Evolutionary conservation across 148 eudicot species (phyloP), one percentile per base, ranked within the genome.

Genomic region (Pharnaceum exiguum): DNA sequence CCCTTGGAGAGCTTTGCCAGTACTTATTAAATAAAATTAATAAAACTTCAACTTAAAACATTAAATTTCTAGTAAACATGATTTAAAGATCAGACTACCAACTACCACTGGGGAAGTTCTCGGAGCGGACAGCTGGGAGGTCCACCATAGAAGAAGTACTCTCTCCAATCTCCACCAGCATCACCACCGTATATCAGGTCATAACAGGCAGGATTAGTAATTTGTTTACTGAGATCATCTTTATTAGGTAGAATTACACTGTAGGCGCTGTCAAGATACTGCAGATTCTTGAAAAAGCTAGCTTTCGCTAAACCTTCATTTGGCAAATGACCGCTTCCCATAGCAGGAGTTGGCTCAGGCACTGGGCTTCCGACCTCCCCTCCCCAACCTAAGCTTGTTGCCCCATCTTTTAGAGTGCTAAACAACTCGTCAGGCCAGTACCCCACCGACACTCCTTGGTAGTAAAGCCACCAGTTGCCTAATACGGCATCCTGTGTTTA

Each of bases 321-420:
- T 5, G 47, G 57, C 22, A 24, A 43, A 49, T 39, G 45, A 16
- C 66, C 66, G 12, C 57, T 50, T 49, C 66, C 66, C 71, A 67
- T 67, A 0, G 44, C 29, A 0, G 53, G 65, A 5, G 29, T 16
- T 4, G 26, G 7, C 27, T 12, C 52, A 7, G 7, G 2, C 3
- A 30, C 7, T 16, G 65, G 65, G 54, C 35, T 51, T 22, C 8
- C n/a, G 2, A 51, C 28, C 25, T 59, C 71, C 21, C 65, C 65
- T n/a, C 65, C 71, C 71, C 65, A 67, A 23, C 59, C 71, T 2
- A 37, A 64, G 24, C 65, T 32, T 24, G 52, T 33, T 17, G 65
- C 59, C 16, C 62, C 62, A 30, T 13, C 4, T n/a, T 27, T 57
- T n/a, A 60, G 21, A 4, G 46, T 31, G 8, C 16, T 46, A 16